phyloP scores from a whole-genome alignment of 176 grass and related monocot species.

The Juncus effusus region DNA sequence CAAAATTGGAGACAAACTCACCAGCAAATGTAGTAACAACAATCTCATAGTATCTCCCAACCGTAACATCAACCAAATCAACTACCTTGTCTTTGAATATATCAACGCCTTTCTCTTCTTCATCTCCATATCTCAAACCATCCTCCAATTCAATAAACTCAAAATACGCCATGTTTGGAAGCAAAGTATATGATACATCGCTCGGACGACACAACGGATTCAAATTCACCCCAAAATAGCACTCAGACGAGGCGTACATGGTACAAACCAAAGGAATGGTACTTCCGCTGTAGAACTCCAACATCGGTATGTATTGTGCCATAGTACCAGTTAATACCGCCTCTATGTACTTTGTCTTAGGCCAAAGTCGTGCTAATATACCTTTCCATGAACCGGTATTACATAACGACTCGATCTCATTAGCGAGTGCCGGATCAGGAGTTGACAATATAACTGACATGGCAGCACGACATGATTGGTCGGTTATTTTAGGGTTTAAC shows the following conservation, averaged over 20 bases:
- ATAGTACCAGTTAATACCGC: constrained; percentile 71
- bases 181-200: constrained; percentile 59
- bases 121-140: constrained; percentile 32
- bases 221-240: constrained; percentile 65
- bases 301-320: constrained; percentile 73
- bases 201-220: constrained; percentile 45
- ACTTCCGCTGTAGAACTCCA: constrained; percentile 56
- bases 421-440: constrained; percentile 46
- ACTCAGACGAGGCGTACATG: constrained; percentile 74
- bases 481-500: constrained; percentile 44
- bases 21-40: constrained; percentile 69
- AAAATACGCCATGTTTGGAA: constrained; percentile 84
- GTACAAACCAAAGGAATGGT: constrained; percentile 56
- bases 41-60: constrained; percentile 72
- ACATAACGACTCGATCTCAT: constrained; percentile 56
- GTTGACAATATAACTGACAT: constrained; percentile 36
- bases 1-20: constrained; percentile 19
- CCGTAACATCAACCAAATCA: constrained; percentile 53
- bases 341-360: constrained; percentile 67
- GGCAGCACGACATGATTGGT: constrained; percentile 29
- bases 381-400: constrained; percentile 46
- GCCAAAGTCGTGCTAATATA: constrained; percentile 51
- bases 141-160: constrained; percentile 67
- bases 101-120: constrained; percentile 13
- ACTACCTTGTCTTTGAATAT: constrained; percentile 54